phyloP scores from a whole-genome alignment of 202 grass and related monocot species.

The Dendrocalamus latiflorus region DNA sequence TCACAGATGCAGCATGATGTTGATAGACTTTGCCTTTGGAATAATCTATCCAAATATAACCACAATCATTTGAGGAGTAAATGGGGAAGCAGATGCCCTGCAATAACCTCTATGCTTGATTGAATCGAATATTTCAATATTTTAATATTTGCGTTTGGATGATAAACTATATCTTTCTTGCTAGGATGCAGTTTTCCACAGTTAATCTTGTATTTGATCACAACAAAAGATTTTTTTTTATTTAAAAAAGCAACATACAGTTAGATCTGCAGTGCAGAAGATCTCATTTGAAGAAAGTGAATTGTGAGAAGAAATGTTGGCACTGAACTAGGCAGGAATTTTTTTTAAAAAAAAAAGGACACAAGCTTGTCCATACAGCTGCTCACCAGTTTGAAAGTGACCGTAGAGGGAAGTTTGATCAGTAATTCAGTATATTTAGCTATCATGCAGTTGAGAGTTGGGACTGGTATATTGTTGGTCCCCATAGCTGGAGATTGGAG shows the following conservation, averaged over 20 bases:
- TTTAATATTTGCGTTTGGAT: neutral
- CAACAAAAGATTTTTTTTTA: neutral
- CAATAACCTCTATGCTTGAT: neutral
- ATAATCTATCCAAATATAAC: neutral
- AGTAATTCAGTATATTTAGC: neutral
- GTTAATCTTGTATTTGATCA: neutral
- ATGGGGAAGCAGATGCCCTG: neutral
- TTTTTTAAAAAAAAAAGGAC: neutral
- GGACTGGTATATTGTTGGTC: neutral
- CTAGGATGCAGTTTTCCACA: neutral
- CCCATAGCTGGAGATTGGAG: neutral
- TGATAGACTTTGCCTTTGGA: slow-evolving; percentile 4
- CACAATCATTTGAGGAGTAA: neutral
- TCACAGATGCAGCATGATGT: neutral
- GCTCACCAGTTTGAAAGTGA: neutral
- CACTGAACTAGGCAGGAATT: neutral
- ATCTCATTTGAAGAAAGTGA: neutral
- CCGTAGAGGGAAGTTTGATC: neutral
- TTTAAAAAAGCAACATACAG: neutral
- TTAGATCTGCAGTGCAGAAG: neutral
- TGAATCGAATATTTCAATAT: neutral
- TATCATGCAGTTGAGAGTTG: neutral
- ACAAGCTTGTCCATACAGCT: neutral
- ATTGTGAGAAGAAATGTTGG: neutral
- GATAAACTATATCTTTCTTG: neutral